These are phyloP conservation scores for Cercospora nicotianae DNA, from an alignment of 2,329 filamentous ascomycete species.

Conservation along the genomic window DNA sequence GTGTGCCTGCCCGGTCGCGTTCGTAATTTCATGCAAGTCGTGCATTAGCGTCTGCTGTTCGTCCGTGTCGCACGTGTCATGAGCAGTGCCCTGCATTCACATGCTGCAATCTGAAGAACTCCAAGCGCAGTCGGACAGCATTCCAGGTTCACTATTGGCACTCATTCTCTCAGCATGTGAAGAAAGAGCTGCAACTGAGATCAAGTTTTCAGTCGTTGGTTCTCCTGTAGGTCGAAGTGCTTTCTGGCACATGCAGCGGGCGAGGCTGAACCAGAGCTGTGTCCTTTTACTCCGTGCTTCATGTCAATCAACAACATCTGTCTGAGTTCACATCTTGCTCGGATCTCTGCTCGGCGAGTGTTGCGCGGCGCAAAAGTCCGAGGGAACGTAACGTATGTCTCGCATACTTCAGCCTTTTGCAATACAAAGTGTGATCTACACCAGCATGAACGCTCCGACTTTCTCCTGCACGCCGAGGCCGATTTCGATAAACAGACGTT, in stretches of 20 bases:
- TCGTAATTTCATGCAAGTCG: neutral
- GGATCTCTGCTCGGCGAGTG: too few species aligned
- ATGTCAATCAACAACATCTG: neutral
- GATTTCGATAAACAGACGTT: too few species aligned
- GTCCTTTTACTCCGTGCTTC: too few species aligned
- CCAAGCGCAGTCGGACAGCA: neutral
- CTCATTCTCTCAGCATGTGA: neutral
- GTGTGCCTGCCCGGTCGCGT: neutral
- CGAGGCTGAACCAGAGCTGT: too few species aligned
- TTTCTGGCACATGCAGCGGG: neutral
- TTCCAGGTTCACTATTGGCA: neutral
- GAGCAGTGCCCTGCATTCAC: neutral
- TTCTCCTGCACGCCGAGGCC: too few species aligned
- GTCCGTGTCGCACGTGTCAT: neutral
- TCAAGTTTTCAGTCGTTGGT: too few species aligned
- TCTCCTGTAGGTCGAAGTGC: neutral
- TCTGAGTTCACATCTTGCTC: neutral
- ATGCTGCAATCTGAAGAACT: neutral
- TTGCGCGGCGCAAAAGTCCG: too few species aligned
- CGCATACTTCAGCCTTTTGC: too few species aligned
- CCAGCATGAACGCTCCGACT: too few species aligned
- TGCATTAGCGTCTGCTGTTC: neutral
- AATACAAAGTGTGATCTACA: too few species aligned
- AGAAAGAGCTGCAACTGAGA: neutral
- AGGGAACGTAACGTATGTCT: too few species aligned